phyloP scores from a whole-genome alignment of 139 green algal genomes.

The Marvania coccoides region DNA sequence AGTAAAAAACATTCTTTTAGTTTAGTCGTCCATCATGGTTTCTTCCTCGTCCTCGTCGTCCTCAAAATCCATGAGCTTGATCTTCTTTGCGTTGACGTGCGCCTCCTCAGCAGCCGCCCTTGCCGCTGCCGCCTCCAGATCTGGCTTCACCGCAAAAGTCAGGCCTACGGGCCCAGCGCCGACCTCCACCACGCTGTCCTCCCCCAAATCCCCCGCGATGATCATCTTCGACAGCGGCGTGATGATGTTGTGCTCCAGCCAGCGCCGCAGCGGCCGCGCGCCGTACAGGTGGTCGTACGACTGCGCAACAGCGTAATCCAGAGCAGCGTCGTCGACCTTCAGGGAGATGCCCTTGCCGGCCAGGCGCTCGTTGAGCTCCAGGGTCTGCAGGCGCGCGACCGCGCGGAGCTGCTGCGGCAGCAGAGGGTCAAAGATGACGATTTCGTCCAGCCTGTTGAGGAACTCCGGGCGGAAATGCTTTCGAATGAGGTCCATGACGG shows the following conservation, averaged over 20 bases:
- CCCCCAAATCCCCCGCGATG: conserved; percentile 46
- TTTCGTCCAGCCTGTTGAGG: conserved; percentile 83
- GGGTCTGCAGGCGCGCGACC: conserved; percentile 62
- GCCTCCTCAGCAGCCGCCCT: neutral
- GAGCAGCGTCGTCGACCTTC: conserved; percentile 40
- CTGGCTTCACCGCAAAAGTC: conserved; percentile 17
- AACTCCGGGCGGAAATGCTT: conserved; percentile 74
- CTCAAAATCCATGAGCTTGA: neutral
- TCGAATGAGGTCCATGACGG: conserved; percentile 22
- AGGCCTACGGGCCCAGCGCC: conserved; percentile 10
- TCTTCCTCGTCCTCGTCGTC: conserved; percentile 12
- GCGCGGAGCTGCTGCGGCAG: conserved; percentile 45
- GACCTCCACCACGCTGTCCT: conserved; percentile 34
- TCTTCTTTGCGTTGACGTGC: conserved; percentile 8
- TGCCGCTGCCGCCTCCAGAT: conserved; percentile 12
- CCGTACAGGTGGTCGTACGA: conserved; percentile 53
- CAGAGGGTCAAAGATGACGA: conserved; percentile 83
- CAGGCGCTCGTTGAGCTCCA: conserved; percentile 59
- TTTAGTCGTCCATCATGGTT: conserved; percentile 6
- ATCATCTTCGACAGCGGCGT: conserved; percentile 65
- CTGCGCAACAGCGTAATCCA: conserved; percentile 39
- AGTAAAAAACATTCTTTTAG: conserved; percentile 1
- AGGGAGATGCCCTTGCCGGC: conserved; percentile 50
- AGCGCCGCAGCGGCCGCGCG: conserved; percentile 65
- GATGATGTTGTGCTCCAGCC: conserved; percentile 62